Evolutionary conservation across 345 rosid genomes (phyloP), one percentile per base, ranked within the genome.

Genomic region (Eucalyptus pauciflora): DNA sequence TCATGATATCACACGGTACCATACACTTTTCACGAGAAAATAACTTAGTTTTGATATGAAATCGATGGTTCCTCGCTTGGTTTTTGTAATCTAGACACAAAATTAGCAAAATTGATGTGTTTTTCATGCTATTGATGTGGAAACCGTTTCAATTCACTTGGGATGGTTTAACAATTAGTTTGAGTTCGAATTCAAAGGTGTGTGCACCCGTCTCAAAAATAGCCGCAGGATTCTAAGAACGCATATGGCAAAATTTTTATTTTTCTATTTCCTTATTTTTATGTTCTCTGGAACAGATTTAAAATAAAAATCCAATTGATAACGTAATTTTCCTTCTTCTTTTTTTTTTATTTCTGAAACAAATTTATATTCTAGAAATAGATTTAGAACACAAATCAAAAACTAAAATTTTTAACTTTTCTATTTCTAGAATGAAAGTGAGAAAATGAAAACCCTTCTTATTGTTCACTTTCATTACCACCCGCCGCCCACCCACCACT

Each of bases 251-350:
- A 52, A 52, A 52, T 0, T 18, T 18, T 7, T 18, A 18, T 52
- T 52, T 52, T 0, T 52, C 2, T 18, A 18, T 20, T 52, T 18
- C 58, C 3, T 20, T 52, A 52, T 20, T 52, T 52, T 18, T 20
- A 18, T 3, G 10, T 20, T 52, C 2, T 52, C 0, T 7, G 0
- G 4, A 52, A 20, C 0, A 3, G 0, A 7, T 52, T 18, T 18
- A 52, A 18, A 52, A 52, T 7, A 52, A 2, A 52, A 18, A 52
- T 52, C 2, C 2, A 52, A 18, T 52, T 52, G 2, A 0, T 20
- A 52, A 52, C 4, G 0, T 9, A 18, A 52, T 52, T 52, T 52
- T 18, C 9, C 7, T 52, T 33, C 33, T 33, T 33, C 2, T 52
- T 52, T 52, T 33, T 33, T 33, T 33, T 52, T 1, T 4, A 18